Evolutionary conservation across 202 grass and related monocot species (phyloP).

Genomic region (Eragrostis tef): DNA sequence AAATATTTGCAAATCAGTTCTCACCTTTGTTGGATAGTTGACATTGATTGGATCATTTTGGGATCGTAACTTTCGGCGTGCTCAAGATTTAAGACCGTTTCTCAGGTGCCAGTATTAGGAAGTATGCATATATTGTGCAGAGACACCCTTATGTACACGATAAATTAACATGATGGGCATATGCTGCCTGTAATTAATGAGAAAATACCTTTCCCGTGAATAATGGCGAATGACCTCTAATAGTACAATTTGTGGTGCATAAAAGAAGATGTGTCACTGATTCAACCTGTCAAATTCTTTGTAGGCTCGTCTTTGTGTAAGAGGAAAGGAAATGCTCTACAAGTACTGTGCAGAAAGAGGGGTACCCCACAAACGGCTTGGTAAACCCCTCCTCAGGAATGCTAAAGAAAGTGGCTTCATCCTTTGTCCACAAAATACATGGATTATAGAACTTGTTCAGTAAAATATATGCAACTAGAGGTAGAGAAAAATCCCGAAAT

Average conservation of each 20-base stretch:
- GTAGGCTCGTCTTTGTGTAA: slow-evolving; percentile 81
- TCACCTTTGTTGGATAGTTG: background rate
- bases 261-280: slow-evolving; percentile 36
- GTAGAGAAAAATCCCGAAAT: background rate
- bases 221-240: background rate
- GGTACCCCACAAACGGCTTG: slow-evolving; percentile 72
- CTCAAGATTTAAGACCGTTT: background rate
- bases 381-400: slow-evolving; percentile 73
- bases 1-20: slow-evolving; percentile 6
- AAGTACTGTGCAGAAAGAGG: slow-evolving; percentile 76
- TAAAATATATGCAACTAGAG: background rate
- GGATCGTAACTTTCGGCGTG: background rate
- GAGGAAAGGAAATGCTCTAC: slow-evolving; percentile 91
- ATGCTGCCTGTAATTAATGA: background rate
- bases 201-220: background rate
- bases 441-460: background rate
- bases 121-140: background rate
- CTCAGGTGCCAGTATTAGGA: background rate
- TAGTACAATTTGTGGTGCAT: too few species aligned
- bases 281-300: slow-evolving; percentile 28
- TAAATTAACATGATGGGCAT: background rate
- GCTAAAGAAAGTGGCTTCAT: slow-evolving; percentile 73
- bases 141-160: background rate
- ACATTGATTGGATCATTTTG: background rate
- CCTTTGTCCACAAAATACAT: background rate